These are phyloP conservation scores for Hemileccinum rubropunctum DNA, from an alignment of 768 basidiomycete species.

Conservation along the genomic window DNA sequence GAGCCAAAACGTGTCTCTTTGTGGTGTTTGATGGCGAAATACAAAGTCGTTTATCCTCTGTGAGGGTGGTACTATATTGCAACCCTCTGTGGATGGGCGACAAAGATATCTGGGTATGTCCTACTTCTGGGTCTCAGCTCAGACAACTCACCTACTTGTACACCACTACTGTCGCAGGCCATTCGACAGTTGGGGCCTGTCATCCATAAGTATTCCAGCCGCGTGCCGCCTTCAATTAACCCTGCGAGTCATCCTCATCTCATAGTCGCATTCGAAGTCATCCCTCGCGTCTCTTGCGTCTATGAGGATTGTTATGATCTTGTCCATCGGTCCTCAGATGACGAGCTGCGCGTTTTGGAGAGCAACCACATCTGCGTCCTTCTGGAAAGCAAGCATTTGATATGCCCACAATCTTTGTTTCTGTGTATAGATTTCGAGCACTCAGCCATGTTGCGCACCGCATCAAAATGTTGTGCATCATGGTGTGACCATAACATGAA, in stretches of 20 bases:
- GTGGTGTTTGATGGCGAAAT: conserved; percentile 2
- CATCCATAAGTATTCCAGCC: not conserved
- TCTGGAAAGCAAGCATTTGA: not conserved
- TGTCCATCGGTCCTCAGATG: too few relatives aligned
- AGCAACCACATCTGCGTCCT: not conserved
- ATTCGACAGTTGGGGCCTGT: not conserved
- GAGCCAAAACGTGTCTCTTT: not conserved
- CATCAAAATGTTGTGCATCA: too few relatives aligned
- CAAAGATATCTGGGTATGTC: not conserved
- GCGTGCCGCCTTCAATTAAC: not conserved
- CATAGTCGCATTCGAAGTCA: not conserved
- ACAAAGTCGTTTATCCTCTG: not conserved
- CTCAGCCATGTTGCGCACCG: not conserved
- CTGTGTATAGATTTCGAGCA: not conserved
- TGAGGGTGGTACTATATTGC: conserved; percentile 1
- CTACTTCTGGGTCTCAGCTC: not conserved
- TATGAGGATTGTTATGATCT: too few relatives aligned
- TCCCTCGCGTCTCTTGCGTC: not conserved
- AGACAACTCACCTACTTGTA: too few relatives aligned
- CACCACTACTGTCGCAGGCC: not conserved
- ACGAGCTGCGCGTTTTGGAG: too few relatives aligned
- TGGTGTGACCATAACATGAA: too few relatives aligned
- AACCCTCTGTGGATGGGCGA: too few relatives aligned
- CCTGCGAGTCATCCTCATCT: not conserved
- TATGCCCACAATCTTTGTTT: not conserved